Evolutionary conservation across 192 early-diverging fungal species (phyloP).

Genomic region (Phlyctochytrium planicorne): DNA sequence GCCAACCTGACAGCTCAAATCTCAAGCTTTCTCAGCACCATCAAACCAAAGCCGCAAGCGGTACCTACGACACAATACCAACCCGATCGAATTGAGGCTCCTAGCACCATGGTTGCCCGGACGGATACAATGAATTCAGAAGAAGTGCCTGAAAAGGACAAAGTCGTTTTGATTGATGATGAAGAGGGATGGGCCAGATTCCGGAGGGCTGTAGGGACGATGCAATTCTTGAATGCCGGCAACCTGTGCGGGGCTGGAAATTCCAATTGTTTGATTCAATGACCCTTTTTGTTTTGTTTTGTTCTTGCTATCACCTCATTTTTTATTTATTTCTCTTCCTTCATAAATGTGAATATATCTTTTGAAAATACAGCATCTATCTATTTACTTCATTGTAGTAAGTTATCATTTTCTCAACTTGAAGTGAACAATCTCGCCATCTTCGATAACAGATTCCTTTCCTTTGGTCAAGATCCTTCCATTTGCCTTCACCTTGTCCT

Average conservation of each 20-base stretch:
- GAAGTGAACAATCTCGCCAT: constrained; percentile 75
- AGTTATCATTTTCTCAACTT: constrained; percentile 2
- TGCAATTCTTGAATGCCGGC: constrained; percentile 7
- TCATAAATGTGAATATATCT: too few species aligned
- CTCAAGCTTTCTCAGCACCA: neutral
- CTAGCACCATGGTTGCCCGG: neutral
- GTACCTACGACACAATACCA: neutral
- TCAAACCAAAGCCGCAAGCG: neutral
- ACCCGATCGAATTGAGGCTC: neutral
- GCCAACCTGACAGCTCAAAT: neutral
- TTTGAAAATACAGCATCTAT: too few species aligned
- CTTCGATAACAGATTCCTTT: constrained; percentile 87
- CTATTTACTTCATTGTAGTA: too few species aligned
- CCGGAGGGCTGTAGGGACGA: neutral
- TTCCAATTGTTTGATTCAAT: neutral
- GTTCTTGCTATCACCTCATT: too few species aligned
- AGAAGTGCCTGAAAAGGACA: neutral
- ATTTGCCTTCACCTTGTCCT: constrained; percentile 76
- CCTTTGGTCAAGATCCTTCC: constrained; percentile 91
- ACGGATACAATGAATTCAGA: neutral
- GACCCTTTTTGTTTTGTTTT: too few species aligned
- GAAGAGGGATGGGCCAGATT: constrained; percentile 4
- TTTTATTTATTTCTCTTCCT: too few species aligned
- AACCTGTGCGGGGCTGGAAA: neutral
- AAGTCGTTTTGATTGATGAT: neutral